A percentile compares a stretch with the other conserved stretches of the same genome.
These are phyloP conservation scores for Brassica carinata DNA, from an alignment of 345 rosid genomes.

Conservation along the genomic window DNA sequence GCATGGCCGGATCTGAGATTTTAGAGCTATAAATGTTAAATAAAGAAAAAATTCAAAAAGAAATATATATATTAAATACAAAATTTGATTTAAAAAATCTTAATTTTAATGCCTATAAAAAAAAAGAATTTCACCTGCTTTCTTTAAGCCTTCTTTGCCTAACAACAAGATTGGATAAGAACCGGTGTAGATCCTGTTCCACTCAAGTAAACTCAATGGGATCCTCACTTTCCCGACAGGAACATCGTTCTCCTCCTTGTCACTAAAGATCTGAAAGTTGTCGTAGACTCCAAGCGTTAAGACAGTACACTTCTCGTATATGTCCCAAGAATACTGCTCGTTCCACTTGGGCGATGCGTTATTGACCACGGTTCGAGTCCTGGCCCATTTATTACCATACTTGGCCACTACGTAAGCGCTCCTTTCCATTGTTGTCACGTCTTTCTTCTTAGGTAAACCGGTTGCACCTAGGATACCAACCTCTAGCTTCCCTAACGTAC, in stretches of 20 bases:
- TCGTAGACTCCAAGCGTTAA: conserved; percentile 30
- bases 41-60: too few species aligned
- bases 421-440: not conserved
- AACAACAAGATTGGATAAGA: conserved; percentile 9
- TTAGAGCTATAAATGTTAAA: not conserved
- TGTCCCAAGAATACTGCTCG: conserved; percentile 32
- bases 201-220: not conserved
- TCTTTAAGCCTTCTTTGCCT: conserved; percentile 11
- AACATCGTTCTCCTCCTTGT: not conserved
- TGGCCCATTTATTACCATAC: conserved; percentile 36
- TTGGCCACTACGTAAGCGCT: conserved; percentile 26
- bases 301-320: conserved; percentile 19
- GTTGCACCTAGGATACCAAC: conserved; percentile 26
- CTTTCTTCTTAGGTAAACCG: not conserved
- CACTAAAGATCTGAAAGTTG: not conserved
- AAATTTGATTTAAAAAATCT: not conserved
- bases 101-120: too few species aligned
- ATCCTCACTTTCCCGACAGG: conserved; percentile 33
- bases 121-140: not conserved
- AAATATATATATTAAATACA: too few species aligned
- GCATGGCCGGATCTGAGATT: not conserved
- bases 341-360: conserved; percentile 23
- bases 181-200: not conserved
- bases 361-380: conserved; percentile 33
- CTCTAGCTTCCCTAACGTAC: conserved; percentile 21